These are phyloP conservation scores for Aphanomyces stellatus DNA, from an alignment of 352 stramenopile species.

Conservation along the genomic window DNA sequence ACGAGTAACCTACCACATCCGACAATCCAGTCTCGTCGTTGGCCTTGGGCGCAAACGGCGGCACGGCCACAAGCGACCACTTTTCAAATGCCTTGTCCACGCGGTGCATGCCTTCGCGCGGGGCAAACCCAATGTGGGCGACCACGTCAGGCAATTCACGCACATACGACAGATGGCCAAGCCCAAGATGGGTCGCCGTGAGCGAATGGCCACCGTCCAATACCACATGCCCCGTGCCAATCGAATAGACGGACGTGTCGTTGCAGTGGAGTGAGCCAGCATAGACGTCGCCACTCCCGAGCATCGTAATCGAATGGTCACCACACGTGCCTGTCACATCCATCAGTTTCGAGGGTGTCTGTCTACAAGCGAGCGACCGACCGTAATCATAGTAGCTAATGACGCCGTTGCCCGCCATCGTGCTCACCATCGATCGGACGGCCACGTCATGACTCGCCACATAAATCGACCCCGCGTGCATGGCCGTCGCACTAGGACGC, in stretches of 20 bases:
- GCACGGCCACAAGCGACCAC: background rate
- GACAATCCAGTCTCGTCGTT: too few species aligned
- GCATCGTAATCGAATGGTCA: slow-evolving; percentile 6
- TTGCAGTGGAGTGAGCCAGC: background rate
- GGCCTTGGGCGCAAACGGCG: background rate
- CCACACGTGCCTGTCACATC: background rate
- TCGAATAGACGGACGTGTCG: background rate
- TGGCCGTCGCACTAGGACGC: background rate
- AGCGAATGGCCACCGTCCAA: background rate
- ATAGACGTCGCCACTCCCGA: background rate
- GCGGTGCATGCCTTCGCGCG: background rate
- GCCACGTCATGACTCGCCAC: background rate
- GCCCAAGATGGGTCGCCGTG: background rate
- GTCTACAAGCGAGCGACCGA: background rate
- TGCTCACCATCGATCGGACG: background rate
- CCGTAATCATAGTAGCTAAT: slow-evolving; percentile 1
- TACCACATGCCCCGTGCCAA: background rate
- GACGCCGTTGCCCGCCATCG: background rate
- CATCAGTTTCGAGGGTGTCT: background rate
- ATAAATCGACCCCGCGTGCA: background rate
- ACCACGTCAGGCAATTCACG: background rate
- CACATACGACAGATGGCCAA: background rate
- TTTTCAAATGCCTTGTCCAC: background rate
- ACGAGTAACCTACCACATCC: too few species aligned
- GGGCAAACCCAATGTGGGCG: slow-evolving; percentile 10